A percentile compares a stretch with the other conserved stretches of the same genome.
phyloP scores from a whole-genome alignment of 129 eudicot genomes.

The Ambrosia artemisiifolia region DNA sequence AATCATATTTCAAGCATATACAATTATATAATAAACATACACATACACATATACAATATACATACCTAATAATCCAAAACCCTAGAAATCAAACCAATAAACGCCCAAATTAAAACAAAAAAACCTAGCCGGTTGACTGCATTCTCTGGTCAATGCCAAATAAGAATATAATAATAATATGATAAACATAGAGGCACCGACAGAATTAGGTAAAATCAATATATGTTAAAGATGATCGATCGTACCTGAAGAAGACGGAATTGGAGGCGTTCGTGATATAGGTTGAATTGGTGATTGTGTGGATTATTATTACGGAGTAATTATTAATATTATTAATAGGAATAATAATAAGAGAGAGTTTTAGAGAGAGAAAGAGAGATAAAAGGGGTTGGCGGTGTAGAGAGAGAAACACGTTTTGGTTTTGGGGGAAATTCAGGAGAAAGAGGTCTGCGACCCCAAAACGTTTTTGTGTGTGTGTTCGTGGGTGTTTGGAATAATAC shows the following conservation, averaged over 20 bases:
- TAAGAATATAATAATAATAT: not conserved
- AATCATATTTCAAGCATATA: conserved; percentile 1
- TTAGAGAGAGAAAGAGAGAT: conserved; percentile 12
- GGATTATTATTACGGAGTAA: not conserved
- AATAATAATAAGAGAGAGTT: not conserved
- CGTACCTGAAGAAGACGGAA: conserved; percentile 28
- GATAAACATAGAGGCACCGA: conserved; percentile 26
- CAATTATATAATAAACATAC: not conserved
- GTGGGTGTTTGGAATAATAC: not conserved
- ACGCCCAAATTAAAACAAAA: conserved; percentile 15
- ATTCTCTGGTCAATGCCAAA: conserved; percentile 25
- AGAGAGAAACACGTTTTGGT: conserved; percentile 33
- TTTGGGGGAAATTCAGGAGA: conserved; percentile 20
- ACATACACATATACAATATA: not conserved
- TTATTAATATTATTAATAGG: not conserved
- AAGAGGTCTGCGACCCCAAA: conserved; percentile 33
- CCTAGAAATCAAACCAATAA: conserved; percentile 27
- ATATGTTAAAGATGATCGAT: not conserved
- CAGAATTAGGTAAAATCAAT: conserved; percentile 16
- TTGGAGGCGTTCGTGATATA: not conserved
- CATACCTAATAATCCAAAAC: conserved; percentile 9
- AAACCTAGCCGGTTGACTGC: conserved; percentile 18
- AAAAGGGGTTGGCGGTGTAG: conserved; percentile 20
- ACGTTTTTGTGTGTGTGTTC: conserved; percentile 13
- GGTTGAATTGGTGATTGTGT: conserved; percentile 18